These are phyloP conservation scores for Kwoniella botswanensis DNA, from an alignment of 768 basidiomycete genomes.

Conservation along the genomic window DNA sequence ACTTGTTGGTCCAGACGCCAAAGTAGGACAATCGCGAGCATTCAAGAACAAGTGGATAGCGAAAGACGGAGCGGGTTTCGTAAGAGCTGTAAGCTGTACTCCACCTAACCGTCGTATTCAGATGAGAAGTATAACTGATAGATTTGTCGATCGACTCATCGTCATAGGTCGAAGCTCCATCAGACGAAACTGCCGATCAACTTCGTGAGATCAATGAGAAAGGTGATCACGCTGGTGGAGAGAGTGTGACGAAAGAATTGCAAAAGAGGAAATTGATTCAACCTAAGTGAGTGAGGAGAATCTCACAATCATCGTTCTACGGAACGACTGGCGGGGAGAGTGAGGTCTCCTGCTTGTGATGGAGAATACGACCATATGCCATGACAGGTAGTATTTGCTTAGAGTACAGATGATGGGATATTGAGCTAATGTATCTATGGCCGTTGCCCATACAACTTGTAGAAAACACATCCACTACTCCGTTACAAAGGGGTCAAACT, in stretches of 20 bases:
- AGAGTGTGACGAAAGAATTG: constrained; percentile 80
- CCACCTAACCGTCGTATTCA: too few relatives aligned
- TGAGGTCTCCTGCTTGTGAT: too few relatives aligned
- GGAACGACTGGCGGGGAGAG: background rate
- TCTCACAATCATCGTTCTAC: background rate
- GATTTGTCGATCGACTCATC: background rate
- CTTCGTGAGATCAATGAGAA: constrained; percentile 73
- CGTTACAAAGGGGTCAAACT: constrained; percentile 79
- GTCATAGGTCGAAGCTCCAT: constrained; percentile 67
- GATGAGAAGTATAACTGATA: constrained; percentile 27
- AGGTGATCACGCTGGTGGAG: constrained; percentile 74
- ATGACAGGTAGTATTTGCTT: too few relatives aligned
- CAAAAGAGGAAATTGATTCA: constrained; percentile 86
- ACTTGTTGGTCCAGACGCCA: constrained; percentile 83
- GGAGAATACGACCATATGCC: too few relatives aligned
- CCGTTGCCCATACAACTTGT: constrained; percentile 3
- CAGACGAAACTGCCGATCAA: constrained; percentile 76
- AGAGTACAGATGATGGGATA: background rate
- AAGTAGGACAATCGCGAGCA: constrained; percentile 91
- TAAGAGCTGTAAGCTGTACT: constrained; percentile 71
- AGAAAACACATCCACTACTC: constrained; percentile 97
- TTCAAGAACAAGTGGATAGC: constrained; percentile 97
- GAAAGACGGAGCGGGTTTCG: constrained; percentile 82
- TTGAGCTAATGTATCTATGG: background rate
- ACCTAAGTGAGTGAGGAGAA: constrained; percentile 68